phyloP scores from a whole-genome alignment of 345 rosid genomes.

The Mercurialis annua region DNA sequence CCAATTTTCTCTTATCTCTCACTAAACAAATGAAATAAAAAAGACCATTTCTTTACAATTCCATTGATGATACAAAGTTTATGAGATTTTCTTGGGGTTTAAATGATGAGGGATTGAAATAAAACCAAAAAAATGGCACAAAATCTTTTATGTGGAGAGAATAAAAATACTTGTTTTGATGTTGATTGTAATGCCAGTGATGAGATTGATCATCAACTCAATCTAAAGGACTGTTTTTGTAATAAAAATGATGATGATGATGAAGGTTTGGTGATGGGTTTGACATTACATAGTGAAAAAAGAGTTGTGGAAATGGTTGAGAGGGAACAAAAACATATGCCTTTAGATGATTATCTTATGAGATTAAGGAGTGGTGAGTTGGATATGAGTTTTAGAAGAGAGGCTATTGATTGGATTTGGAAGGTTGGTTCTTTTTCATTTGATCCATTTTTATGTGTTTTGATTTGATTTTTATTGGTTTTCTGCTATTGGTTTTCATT shows the following conservation, averaged over 20 bases:
- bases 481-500: background rate
- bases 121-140: slow-evolving; percentile 6
- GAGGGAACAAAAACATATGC: slow-evolving; percentile 4
- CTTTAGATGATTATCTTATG: slow-evolving; percentile 33
- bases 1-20: no score
- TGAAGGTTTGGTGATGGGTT: background rate
- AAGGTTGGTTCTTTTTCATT: slow-evolving; percentile 43
- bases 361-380: slow-evolving; percentile 56
- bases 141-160: slow-evolving; percentile 15
- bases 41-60: background rate
- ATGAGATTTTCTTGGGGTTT: slow-evolving; percentile 8
- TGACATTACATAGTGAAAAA: background rate
- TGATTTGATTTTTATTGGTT: background rate
- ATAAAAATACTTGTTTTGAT: slow-evolving; percentile 8
- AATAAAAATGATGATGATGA: background rate
- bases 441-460: background rate
- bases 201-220: slow-evolving; percentile 3
- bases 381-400: slow-evolving; percentile 41
- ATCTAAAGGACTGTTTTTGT: background rate
- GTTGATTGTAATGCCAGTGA: slow-evolving; percentile 12
- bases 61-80: background rate
- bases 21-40: background rate
- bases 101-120: background rate
- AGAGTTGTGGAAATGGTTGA: slow-evolving; percentile 7
- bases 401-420: slow-evolving; percentile 56